These are phyloP conservation scores for Detonula confervacea DNA, from an alignment of 352 stramenopile species.

Conservation along the genomic window DNA sequence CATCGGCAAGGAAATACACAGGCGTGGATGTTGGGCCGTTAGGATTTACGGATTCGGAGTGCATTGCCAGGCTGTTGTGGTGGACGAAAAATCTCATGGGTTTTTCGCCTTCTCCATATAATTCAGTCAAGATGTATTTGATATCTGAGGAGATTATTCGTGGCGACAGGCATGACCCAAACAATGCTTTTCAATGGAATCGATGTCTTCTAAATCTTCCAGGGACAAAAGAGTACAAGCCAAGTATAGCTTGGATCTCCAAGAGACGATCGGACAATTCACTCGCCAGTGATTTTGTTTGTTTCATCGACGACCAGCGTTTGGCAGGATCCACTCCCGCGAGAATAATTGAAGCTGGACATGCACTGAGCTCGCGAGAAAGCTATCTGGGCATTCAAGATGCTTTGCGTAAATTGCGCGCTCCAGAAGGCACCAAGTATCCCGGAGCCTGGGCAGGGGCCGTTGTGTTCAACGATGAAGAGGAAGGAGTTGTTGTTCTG, in stretches of 20 bases:
- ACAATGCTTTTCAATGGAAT: slow-evolving; percentile 41
- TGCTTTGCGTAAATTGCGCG: slow-evolving; percentile 41
- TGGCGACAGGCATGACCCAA: slow-evolving; percentile 13
- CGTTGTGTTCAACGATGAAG: slow-evolving; percentile 3
- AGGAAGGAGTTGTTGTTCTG: neutral
- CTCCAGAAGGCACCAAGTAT: neutral
- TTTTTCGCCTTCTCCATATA: neutral
- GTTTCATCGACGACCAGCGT: slow-evolving; percentile 43
- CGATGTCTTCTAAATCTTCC: slow-evolving; percentile 33
- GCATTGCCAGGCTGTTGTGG: neutral
- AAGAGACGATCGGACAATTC: slow-evolving; percentile 5
- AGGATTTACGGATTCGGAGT: neutral
- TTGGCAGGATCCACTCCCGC: neutral
- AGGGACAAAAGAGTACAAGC: slow-evolving; percentile 26
- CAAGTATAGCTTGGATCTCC: slow-evolving; percentile 26
- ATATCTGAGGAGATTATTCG: neutral
- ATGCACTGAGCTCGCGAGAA: neutral
- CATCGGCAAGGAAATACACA: slow-evolving; percentile 6
- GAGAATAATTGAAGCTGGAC: neutral
- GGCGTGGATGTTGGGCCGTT: slow-evolving; percentile 18
- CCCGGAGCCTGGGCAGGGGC: slow-evolving; percentile 54
- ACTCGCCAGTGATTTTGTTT: slow-evolving; percentile 27
- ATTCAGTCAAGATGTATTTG: neutral
- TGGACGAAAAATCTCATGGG: slow-evolving; percentile 1
- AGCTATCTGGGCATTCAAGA: slow-evolving; percentile 50